phyloP scores from a whole-genome alignment of 1,284 basidiomycete genomes.

The Crucibulum cyathiforme region DNA sequence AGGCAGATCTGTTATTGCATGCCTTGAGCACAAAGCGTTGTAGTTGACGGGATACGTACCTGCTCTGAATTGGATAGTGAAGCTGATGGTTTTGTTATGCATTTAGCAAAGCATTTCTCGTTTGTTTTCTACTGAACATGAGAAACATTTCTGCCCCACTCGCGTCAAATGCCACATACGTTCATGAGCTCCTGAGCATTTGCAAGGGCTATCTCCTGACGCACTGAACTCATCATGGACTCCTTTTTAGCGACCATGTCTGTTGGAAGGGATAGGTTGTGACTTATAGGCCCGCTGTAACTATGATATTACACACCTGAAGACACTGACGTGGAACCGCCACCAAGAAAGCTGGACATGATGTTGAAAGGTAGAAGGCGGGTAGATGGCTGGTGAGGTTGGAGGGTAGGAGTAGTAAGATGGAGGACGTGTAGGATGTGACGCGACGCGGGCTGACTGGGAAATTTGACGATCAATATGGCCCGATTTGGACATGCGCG shows the following conservation, averaged over 20 bases:
- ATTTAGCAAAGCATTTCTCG: slow-evolving; percentile 79
- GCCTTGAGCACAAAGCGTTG: background rate
- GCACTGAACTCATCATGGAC: slow-evolving; percentile 72
- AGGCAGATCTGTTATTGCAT: slow-evolving; percentile 67
- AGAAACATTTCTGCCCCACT: slow-evolving; percentile 1
- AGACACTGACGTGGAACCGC: background rate
- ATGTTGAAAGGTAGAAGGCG: background rate
- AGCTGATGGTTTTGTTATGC: slow-evolving; percentile 77
- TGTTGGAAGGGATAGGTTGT: slow-evolving; percentile 21
- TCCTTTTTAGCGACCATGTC: slow-evolving; percentile 70
- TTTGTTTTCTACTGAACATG: slow-evolving; percentile 64
- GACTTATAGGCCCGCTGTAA: background rate
- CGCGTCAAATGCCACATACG: slow-evolving; percentile 46
- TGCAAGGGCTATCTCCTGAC: slow-evolving; percentile 72
- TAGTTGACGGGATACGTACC: slow-evolving; percentile 45
- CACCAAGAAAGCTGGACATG: background rate
- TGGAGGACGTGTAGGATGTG: no score
- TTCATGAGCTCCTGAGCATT: slow-evolving; percentile 86
- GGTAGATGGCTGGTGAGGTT: no score
- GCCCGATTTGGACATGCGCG: no score
- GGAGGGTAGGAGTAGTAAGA: no score
- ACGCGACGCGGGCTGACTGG: no score
- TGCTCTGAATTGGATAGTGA: slow-evolving; percentile 77
- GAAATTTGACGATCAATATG: no score
- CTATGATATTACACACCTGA: background rate